These are phyloP conservation scores for Lyophyllum decastes DNA, from an alignment of 768 basidiomycete species.

Conservation along the genomic window DNA sequence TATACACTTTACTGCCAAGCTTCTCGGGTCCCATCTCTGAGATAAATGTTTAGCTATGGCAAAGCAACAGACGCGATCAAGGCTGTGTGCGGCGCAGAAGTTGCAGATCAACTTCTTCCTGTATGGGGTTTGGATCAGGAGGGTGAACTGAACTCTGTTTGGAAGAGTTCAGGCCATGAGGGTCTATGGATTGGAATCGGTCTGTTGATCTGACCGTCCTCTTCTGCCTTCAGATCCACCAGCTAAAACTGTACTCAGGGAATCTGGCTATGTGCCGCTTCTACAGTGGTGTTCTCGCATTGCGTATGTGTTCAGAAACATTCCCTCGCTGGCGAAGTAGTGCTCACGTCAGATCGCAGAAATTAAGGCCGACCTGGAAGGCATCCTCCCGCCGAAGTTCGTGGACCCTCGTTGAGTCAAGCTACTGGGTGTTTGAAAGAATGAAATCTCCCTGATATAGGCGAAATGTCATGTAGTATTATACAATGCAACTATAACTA, in stretches of 20 bases:
- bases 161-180: constrained; percentile 50
- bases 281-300: constrained; percentile 36
- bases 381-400: constrained; percentile 7
- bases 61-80: constrained; percentile 40
- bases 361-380: constrained; percentile 21
- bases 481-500: neutral
- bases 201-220: constrained; percentile 14
- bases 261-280: constrained; percentile 41
- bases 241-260: constrained; percentile 29
- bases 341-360: constrained; percentile 2
- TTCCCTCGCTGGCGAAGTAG: neutral
- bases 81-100: constrained; percentile 46
- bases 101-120: constrained; percentile 46
- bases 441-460: neutral
- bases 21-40: neutral
- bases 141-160: constrained; percentile 57
- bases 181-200: constrained; percentile 66
- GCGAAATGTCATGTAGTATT: neutral
- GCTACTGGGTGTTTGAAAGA: no score
- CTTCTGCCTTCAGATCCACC: neutral
- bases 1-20: constrained; percentile 18
- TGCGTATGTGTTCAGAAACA: constrained; percentile 47
- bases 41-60: constrained; percentile 38
- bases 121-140: constrained; percentile 69
- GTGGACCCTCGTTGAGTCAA: neutral